These are phyloP conservation scores for Pleurotus giganteus DNA, from an alignment of 768 basidiomycete species.

Conservation along the genomic window DNA sequence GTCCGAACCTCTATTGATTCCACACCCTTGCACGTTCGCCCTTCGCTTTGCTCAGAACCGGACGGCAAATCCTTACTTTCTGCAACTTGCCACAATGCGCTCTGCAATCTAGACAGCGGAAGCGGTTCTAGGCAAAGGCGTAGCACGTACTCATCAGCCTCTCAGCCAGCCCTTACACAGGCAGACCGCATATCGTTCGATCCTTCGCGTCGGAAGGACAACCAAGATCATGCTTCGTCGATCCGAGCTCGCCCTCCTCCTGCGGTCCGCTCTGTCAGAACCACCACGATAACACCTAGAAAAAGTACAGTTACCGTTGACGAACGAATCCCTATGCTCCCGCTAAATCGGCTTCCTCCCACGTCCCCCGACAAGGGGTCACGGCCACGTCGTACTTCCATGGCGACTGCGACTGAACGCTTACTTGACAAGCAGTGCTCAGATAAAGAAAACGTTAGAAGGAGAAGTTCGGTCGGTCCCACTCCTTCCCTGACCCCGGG, in stretches of 20 bases:
- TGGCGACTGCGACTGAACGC: not conserved
- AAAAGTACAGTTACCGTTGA: conserved; percentile 5
- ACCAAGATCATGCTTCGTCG: not conserved
- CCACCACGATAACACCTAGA: conserved; percentile 8
- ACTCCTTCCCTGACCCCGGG: not conserved
- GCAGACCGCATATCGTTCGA: not conserved
- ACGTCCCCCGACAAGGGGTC: not conserved
- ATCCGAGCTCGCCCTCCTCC: conserved; percentile 5
- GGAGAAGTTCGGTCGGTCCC: not conserved
- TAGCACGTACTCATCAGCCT: not conserved
- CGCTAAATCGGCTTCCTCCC: not conserved
- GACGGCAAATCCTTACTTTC: not conserved
- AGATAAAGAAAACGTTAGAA: conserved; percentile 17
- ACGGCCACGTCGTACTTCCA: not conserved
- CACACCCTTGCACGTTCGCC: not conserved
- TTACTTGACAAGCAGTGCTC: not conserved
- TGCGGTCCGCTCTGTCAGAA: conserved; percentile 2
- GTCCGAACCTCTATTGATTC: not conserved
- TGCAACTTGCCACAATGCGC: not conserved
- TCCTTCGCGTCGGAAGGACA: not conserved
- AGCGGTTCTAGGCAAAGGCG: not conserved
- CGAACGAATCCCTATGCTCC: not conserved
- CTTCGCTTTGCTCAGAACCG: not conserved
- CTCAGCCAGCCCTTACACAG: not conserved
- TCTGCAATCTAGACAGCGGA: conserved; percentile 2